Evolutionary conservation across 257 asterid species (phyloP).

Genomic region (Primulina huaijiensis): DNA sequence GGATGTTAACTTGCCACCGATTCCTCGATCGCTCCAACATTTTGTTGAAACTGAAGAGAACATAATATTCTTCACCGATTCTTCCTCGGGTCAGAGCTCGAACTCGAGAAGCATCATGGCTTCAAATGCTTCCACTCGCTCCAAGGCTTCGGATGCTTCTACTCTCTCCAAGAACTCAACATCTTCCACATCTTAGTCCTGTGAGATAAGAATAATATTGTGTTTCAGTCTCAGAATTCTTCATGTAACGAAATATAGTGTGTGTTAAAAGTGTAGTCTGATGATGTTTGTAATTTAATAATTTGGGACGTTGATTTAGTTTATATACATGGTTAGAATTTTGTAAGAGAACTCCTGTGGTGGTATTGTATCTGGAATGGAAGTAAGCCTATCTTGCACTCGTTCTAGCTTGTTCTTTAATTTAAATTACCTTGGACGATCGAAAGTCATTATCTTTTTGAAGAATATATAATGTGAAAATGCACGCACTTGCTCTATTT

Average conservation of each 20-base stretch:
- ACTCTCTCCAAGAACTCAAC: conserved; percentile 24
- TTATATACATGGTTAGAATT: too few species aligned
- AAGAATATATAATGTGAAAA: too few species aligned
- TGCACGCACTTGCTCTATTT: too few species aligned
- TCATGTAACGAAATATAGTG: neutral
- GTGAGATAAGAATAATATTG: conserved; percentile 5
- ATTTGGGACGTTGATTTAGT: too few species aligned
- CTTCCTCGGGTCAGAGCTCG: conserved; percentile 52
- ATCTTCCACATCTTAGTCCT: neutral
- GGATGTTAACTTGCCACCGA: conserved; percentile 38
- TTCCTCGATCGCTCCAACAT: conserved; percentile 48
- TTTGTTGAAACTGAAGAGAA: conserved; percentile 43
- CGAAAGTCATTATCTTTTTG: too few species aligned
- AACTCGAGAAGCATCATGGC: conserved; percentile 34
- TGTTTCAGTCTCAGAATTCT: neutral
- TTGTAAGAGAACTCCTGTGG: too few species aligned
- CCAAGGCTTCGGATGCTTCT: conserved; percentile 16
- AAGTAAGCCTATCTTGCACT: too few species aligned
- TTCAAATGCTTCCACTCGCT: conserved; percentile 36
- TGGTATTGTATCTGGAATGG: too few species aligned
- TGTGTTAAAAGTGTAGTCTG: too few species aligned
- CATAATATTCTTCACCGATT: conserved; percentile 67
- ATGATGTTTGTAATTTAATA: too few species aligned
- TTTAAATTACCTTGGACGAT: too few species aligned
- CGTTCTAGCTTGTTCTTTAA: too few species aligned